Evolutionary conservation across 2,329 filamentous ascomycete species (phyloP).

Genomic region (Macrophomina tecta): DNA sequence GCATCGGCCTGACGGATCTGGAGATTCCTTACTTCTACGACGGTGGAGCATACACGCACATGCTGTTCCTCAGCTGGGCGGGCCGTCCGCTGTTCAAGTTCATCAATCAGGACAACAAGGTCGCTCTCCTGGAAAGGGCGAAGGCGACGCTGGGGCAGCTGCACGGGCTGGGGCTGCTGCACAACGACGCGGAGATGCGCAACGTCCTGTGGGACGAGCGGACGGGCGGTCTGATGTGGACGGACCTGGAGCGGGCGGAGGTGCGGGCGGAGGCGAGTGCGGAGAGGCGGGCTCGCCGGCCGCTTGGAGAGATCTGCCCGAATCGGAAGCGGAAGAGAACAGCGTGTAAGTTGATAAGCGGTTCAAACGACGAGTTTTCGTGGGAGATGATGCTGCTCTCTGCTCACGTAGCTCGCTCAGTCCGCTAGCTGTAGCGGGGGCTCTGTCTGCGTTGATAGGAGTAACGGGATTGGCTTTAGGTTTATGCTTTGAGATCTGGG

Average conservation of each 20-base stretch:
- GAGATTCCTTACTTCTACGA: conserved; percentile 33
- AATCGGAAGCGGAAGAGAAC: not conserved
- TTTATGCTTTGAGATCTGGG: no score
- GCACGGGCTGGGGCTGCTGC: conserved; percentile 28
- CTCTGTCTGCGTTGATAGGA: no score
- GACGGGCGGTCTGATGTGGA: not conserved
- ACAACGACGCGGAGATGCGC: not conserved
- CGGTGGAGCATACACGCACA: conserved; percentile 33
- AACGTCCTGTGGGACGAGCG: not conserved
- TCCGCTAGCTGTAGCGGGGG: no score
- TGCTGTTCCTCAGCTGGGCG: conserved; percentile 37
- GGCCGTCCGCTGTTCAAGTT: conserved; percentile 29
- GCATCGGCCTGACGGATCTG: conserved; percentile 36
- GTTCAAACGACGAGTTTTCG: not conserved
- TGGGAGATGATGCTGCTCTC: no score
- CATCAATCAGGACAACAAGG: not conserved
- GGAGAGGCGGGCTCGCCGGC: not conserved
- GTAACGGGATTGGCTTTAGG: no score
- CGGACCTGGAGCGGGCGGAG: conserved; percentile 25
- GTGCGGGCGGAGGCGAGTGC: conserved; percentile 30
- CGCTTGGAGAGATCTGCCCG: not conserved
- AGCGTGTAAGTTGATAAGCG: not conserved
- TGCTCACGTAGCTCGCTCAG: no score
- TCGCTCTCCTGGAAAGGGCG: not conserved
- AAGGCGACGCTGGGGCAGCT: conserved; percentile 7